phyloP scores from a whole-genome alignment of 192 early-diverging fungal species.

The Podila minutissima region DNA sequence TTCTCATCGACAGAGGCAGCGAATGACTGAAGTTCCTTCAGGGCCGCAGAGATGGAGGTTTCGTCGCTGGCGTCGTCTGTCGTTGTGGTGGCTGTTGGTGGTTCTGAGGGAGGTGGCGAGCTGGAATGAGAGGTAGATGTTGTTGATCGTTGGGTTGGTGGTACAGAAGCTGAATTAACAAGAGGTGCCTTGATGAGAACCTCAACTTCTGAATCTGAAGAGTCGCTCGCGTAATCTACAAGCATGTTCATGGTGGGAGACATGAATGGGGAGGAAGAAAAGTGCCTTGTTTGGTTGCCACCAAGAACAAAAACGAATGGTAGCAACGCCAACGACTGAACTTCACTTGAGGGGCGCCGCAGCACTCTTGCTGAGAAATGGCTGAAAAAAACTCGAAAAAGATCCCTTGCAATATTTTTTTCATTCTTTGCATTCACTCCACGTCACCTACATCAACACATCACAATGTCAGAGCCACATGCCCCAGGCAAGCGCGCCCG shows the following conservation, averaged over 20 bases:
- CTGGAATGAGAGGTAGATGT: not conserved
- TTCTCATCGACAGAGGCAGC: slow-evolving; percentile 14
- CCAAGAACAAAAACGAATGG: not conserved
- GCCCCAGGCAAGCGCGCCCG: slow-evolving; percentile 6
- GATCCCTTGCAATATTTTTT: no score
- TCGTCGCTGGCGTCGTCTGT: not conserved
- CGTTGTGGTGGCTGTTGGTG: not conserved
- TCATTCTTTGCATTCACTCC: not conserved
- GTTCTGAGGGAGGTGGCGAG: not conserved
- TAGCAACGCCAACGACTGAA: not conserved
- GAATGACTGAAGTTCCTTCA: slow-evolving; percentile 34
- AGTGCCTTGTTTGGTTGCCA: not conserved
- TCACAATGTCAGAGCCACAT: not conserved
- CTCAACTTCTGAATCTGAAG: slow-evolving; percentile 5
- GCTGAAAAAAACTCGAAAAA: no score
- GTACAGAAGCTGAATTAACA: not conserved
- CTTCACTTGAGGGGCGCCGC: not conserved
- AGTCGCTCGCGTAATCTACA: slow-evolving; percentile 37
- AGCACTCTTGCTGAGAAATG: no score
- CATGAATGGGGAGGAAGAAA: not conserved
- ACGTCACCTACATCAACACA: not conserved
- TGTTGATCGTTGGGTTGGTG: not conserved
- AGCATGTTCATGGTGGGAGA: slow-evolving; percentile 23
- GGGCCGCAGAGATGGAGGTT: slow-evolving; percentile 11
- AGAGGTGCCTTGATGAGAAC: not conserved